Evolutionary conservation across 2,329 filamentous ascomycete species (phyloP), one percentile per base, ranked within the genome.

Genomic region (Talaromyces sp.): DNA sequence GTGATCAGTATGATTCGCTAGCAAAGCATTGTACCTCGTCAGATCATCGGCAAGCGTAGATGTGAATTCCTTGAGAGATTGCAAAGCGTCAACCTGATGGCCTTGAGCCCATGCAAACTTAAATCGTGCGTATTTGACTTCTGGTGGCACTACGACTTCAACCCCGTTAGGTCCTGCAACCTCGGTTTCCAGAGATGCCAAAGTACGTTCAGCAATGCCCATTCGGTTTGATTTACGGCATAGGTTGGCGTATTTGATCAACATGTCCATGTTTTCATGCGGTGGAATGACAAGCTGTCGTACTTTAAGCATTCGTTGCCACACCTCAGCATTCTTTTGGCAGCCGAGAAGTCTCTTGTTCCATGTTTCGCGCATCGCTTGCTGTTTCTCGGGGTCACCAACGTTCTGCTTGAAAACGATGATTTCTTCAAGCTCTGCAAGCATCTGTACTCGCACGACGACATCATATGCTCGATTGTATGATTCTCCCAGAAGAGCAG

Each of bases 241-340:
- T 5, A 99, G 84, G 67, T 97, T 99, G 67, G 94, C 90, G 71
- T 97, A 99, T 72, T 99, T 99, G 79, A 99, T 97, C 86, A 92
- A 97, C 91, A 99, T 99, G 67, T 96, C 89, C 80, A 96, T 91
- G 68, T 97, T 97, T 71, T 99, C 92, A 35, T 85, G 85, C 0
- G 95, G 93, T 0, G 87, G 87, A 61, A 97, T 93, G 60, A 99
- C 94, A 53, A 99, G 81, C 19, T 91, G 89, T 60, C 94, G 86
- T 33, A 99, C 86, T 70, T 96, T 94, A 57, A 99, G 85, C 91
- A 97, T 97, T 60, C 94, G 86, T 71, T 97, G 92, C 94, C 94
- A 99, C 2, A 97, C 91, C 69, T 99, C 94, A 19, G 97, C 92
- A 66, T 97, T 97, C 58, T 94, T 88, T 73, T 99, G 93, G 65